These are phyloP conservation scores for Mortierella sp. DNA, from an alignment of 371 early-diverging fungal genomes.

Conservation along the genomic window DNA sequence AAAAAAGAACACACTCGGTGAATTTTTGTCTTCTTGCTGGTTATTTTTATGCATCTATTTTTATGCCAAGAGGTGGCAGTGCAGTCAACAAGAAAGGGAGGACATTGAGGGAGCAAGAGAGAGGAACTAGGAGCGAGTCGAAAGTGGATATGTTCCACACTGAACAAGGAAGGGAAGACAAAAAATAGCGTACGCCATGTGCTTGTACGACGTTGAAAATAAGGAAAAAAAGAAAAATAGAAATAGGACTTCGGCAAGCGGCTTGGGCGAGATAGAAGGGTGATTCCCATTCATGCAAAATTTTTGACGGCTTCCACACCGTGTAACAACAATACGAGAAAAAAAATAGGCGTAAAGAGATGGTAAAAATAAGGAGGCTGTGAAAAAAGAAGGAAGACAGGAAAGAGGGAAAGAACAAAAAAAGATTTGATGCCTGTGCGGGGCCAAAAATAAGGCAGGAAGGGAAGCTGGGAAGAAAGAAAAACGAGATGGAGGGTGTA, in stretches of 20 bases:
- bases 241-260: constrained; percentile 11
- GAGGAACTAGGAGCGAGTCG: no score
- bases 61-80: no score
- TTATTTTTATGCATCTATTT: no score
- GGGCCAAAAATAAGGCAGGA: neutral
- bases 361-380: constrained; percentile 7
- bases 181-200: constrained; percentile 11
- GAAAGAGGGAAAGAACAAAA: neutral
- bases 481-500: neutral
- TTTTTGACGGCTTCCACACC: neutral
- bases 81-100: no score
- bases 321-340: neutral
- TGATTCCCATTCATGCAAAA: neutral
- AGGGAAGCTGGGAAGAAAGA: neutral
- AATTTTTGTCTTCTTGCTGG: no score
- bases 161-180: no score
- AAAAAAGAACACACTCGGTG: neutral
- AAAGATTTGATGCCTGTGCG: neutral
- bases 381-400: neutral
- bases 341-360: neutral
- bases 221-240: neutral
- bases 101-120: neutral
- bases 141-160: neutral
- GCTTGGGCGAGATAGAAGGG: neutral
- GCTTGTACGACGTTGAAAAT: neutral